A percentile compares a stretch with the other conserved stretches of the same genome.
phyloP scores from a whole-genome alignment of 225 moss, liverwort and hornwort genomes.

The Neckera pumila region DNA sequence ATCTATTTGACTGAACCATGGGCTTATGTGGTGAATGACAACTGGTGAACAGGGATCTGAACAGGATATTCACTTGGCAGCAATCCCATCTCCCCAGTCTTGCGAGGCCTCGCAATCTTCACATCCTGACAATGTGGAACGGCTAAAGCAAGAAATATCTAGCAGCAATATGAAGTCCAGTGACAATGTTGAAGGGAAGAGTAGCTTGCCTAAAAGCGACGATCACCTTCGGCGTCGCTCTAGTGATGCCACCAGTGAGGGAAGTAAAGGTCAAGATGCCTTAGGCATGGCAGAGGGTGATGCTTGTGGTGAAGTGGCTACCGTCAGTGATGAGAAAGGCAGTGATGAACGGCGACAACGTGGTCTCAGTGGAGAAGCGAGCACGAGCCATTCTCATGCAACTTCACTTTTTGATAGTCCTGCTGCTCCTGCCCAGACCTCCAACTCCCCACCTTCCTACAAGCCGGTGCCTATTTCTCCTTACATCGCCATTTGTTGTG shows the following conservation, averaged over 20 bases:
- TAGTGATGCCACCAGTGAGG: conserved; percentile 22
- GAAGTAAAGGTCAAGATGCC: conserved; percentile 13
- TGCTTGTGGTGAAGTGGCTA: conserved; percentile 24
- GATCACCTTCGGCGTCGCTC: background rate
- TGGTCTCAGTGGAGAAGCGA: conserved; percentile 51
- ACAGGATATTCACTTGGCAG: conserved; percentile 25
- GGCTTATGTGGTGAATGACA: conserved; percentile 35
- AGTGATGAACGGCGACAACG: conserved; percentile 50
- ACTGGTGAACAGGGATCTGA: conserved; percentile 35
- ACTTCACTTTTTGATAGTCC: conserved; percentile 34
- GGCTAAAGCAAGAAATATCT: background rate
- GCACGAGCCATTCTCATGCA: conserved; percentile 41
- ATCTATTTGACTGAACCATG: conserved; percentile 25
- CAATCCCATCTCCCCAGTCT: conserved; percentile 19
- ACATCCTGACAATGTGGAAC: conserved; percentile 11
- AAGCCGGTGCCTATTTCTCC: conserved; percentile 44
- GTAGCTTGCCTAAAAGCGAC: background rate
- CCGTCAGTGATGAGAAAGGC: conserved; percentile 29
- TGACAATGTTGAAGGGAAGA: conserved; percentile 7
- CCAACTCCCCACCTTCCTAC: conserved; percentile 18
- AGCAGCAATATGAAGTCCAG: conserved; percentile 10
- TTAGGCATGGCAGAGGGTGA: conserved; percentile 6
- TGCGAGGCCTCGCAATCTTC: conserved; percentile 16
- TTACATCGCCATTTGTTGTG: conserved; percentile 28
- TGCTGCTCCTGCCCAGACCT: conserved; percentile 20